phyloP scores from a whole-genome alignment of 2,329 filamentous ascomycete genomes.

The Boeremia exigua region DNA sequence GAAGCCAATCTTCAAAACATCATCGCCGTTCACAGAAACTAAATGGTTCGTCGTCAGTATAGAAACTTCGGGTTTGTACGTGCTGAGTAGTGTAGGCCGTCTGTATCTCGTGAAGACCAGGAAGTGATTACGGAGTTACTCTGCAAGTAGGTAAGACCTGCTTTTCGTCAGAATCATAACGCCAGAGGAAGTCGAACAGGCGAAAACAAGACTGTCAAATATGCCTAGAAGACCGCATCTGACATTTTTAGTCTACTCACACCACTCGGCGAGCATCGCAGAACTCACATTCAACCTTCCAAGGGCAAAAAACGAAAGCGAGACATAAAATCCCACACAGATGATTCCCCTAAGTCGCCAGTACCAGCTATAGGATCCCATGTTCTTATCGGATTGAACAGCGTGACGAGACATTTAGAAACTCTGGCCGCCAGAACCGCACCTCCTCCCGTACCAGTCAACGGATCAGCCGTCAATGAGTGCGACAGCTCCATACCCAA shows the following conservation, averaged over 20 bases:
- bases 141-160: slow-evolving; percentile 61
- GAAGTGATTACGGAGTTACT: slow-evolving; percentile 70
- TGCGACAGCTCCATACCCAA: neutral
- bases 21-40: slow-evolving; percentile 67
- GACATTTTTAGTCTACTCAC: slow-evolving; percentile 61
- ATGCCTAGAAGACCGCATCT: neutral
- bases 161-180: neutral
- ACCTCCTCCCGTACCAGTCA: slow-evolving; percentile 15
- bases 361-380: slow-evolving; percentile 59
- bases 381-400: slow-evolving; percentile 70
- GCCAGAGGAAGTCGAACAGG: too few species aligned
- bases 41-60: slow-evolving; percentile 60
- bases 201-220: neutral
- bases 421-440: slow-evolving; percentile 41
- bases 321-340: slow-evolving; percentile 24
- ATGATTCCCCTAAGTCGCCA: slow-evolving; percentile 38
- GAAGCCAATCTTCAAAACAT: slow-evolving; percentile 68
- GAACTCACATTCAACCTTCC: slow-evolving; percentile 61
- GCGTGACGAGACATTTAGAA: slow-evolving; percentile 67
- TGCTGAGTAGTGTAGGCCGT: slow-evolving; percentile 60
- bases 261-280: slow-evolving; percentile 69
- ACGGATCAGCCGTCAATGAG: neutral
- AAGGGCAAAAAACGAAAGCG: slow-evolving; percentile 65
- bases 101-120: slow-evolving; percentile 64
- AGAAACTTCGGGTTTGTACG: neutral